Evolutionary conservation across 306 rosid species (phyloP), one percentile per base, ranked within the genome.

Genomic region (Lagenaria siceraria): DNA sequence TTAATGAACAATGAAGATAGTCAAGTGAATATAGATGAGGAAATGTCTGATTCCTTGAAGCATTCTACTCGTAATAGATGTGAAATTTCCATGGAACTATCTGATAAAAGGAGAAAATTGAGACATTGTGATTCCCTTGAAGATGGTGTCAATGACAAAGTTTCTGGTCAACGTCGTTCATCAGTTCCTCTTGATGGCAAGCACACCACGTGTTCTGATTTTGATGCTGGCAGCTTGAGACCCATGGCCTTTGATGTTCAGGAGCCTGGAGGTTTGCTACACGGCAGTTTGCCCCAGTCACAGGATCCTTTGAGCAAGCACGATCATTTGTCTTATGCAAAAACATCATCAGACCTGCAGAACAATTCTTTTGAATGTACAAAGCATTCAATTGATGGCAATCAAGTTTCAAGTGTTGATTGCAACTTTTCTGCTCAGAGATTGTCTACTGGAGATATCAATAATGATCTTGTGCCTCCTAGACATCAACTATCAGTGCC

Each of bases 341-440:
- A 86, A 84, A 79, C 90, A 52, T 83, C 88, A 33, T 53, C 78
- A 73, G 89, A 84, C 78, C 82, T 78, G 74, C 82, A 90, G 86
- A 82, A 87, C 75, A 90, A 90, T 80, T 88, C 96, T 42, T 87
- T 89, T 84, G 96, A 90, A 36, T 83, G 88, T 59, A 80, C 90
- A 87, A 86, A 77, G 74, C 89, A 86, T 42, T 72, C 68, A 79
- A 79, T 68, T 29, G 79, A 79, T 82, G 77, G 78, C 82, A 93
- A 80, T 78, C 91, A 87, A 74, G 90, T 79, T 42, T 29, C 76
- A 65, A 84, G 80, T 84, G 77, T 76, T 79, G 91, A 88, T 81
- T 83, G 87, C 71, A 84, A 78, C 72, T 82, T 90, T 70, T 89
- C 92, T 76, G 81, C 81, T n/a, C 54, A 77, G 80, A 88, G 93